Evolutionary conservation across 768 basidiomycete species (phyloP).

Genomic region (Pulveroboletus sp.): DNA sequence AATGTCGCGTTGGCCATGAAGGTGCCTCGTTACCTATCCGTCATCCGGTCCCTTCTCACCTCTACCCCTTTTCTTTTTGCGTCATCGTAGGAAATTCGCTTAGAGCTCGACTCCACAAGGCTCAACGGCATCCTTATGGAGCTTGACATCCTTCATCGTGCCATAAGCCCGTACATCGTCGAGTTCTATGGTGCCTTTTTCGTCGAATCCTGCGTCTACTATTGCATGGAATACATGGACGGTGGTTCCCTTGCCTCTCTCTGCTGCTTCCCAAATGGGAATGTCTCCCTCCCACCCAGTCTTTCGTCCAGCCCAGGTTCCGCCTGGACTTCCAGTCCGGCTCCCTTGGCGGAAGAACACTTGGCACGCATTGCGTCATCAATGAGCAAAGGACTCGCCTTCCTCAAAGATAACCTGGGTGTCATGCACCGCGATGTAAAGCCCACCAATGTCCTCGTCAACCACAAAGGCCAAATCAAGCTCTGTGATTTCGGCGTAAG

Average conservation of each 20-base stretch:
- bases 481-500: conserved; percentile 99
- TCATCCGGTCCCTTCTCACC: conserved; percentile 6
- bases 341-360: conserved; percentile 66
- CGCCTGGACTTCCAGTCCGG: conserved; percentile 33
- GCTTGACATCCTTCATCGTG: conserved; percentile 95
- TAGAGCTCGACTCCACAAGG: conserved; percentile 92
- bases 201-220: conserved; percentile 99
- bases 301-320: conserved; percentile 32
- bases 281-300: conserved; percentile 33
- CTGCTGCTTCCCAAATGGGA: conserved; percentile 47
- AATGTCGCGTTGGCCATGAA: conserved; percentile 99
- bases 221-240: conserved; percentile 99
- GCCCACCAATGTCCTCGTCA: conserved; percentile 92
- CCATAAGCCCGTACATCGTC: conserved; percentile 86
- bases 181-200: conserved; percentile 99
- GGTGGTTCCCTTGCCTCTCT: conserved; percentile 89
- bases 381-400: conserved; percentile 89
- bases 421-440: conserved; percentile 88
- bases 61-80: conserved; percentile 1
- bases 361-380: conserved; percentile 75
- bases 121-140: conserved; percentile 98
- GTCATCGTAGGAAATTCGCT: conserved; percentile 81
- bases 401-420: conserved; percentile 92
- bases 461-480: conserved; percentile 85
- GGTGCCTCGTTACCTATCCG: conserved; percentile 43